Evolutionary conservation across 495 filamentous ascomycete species (phyloP), one percentile per base, ranked within the genome.

Genomic region (Penicillium paxilli): DNA sequence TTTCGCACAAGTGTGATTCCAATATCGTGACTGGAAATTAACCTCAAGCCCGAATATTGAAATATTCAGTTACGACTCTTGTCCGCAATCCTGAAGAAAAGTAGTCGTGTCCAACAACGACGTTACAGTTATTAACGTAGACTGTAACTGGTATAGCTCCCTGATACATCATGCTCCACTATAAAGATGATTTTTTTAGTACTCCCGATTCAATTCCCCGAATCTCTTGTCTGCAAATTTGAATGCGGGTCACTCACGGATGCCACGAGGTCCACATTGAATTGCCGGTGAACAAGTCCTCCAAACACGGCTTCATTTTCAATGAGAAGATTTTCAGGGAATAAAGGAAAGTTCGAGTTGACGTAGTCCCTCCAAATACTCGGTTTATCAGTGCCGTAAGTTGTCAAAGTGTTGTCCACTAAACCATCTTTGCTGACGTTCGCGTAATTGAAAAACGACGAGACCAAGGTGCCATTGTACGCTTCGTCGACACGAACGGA

Each of bases 101-200:
- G 32, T 65, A 69, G 49, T 69, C 61, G 30, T 69, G 67, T 2
- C 64, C 66, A 26, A 65, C 64, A 20, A 69, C 44, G 25, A 65
- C 23, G 37, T 53, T 47, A 49, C 56, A 62, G 25, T 25, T 44
- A 50, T 60, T 57, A 4, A 69, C 61, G 35, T 58, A 67, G 16
- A 67, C 55, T 7, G 64, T 67, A 1, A 65, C 59, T 5, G 66
- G 66, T 38, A 67, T 45, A 4, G 25, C 51, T 14, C 51, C 57
- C 47, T 57, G 52, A 44, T 66, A 68, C 52, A 66, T 47, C 33
- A 68, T 61, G 38, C 55, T 52, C 63, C 65, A 68, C 65, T 59
- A 21, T n/a, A n/a, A 45, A 14, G 21, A 21, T 16, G 37, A 49
- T 30, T 33, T 42, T 25, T 5, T 49, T 30, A 24, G 38, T 37